A percentile compares a stretch with the other conserved stretches of the same genome.
These are phyloP conservation scores for Metschnikowia sp. DNA, from an alignment of 805 yeast species.

Conservation along the genomic window DNA sequence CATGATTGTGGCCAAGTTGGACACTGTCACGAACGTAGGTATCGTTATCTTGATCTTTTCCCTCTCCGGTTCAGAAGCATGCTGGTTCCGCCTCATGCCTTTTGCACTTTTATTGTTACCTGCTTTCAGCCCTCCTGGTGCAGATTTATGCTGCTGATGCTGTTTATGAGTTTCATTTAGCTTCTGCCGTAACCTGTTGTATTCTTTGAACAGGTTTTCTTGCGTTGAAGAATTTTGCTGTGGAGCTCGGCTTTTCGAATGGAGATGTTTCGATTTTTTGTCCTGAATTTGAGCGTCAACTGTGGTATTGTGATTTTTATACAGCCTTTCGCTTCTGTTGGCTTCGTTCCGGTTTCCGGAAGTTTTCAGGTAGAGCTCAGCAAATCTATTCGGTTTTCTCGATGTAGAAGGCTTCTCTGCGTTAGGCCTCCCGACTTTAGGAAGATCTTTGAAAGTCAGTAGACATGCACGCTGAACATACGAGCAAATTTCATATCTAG, in stretches of 20 bases:
- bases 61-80: slow-evolving; percentile 2
- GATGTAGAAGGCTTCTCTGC: slow-evolving; percentile 8
- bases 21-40: slow-evolving; percentile 76
- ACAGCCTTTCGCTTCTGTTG: neutral
- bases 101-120: neutral
- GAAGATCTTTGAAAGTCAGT: slow-evolving; percentile 24
- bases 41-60: slow-evolving; percentile 39
- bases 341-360: neutral
- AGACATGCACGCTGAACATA: neutral
- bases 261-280: no score
- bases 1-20: slow-evolving; percentile 72
- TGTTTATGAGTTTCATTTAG: slow-evolving; percentile 18
- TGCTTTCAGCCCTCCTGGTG: neutral
- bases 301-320: neutral
- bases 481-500: neutral
- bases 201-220: slow-evolving; percentile 13
- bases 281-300: neutral
- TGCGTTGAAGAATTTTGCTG: neutral
- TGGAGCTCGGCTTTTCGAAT: no score
- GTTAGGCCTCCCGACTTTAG: slow-evolving; percentile 23
- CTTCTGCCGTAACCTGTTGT: slow-evolving; percentile 18
- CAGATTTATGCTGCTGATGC: slow-evolving; percentile 9
- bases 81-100: neutral
- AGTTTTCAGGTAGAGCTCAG: slow-evolving; percentile 21
- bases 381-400: slow-evolving; percentile 32